Evolutionary conservation across 306 rosid species (phyloP), one percentile per base, ranked within the genome.

Genomic region (Hippophae rhamnoides): DNA sequence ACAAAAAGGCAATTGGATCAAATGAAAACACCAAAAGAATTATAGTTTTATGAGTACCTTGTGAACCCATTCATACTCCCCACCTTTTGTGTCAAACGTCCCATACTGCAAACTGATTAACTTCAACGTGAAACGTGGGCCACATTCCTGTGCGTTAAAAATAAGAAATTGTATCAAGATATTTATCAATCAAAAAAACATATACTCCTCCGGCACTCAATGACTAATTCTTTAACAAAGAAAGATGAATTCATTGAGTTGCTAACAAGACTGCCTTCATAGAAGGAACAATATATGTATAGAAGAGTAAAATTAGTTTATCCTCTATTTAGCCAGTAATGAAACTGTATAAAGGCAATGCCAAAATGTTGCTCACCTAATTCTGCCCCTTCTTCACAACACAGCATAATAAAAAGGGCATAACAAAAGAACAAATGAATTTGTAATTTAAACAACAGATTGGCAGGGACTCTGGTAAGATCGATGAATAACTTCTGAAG

Each of bases 31-130:
- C 50, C 27, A 9, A 49, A 48, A 10, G 53, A 55, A 45, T 58
- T 46, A 47, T 54, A 65, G 54, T 66, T 31, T 31, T 4, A 41
- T 45, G 63, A 54, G 13, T 84, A 92, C 99, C 89, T 88, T 92
- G 82, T 88, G 99, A 73, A 82, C 93, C 99, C 96, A 88, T 63
- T 88, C 95, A 68, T 66, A 92, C 61, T 92, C 99, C 60, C 96
- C 96, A 38, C 96, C 85, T 76, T 79, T 80, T 0, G 88, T 69
- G 69, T 82, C 95, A 56, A 85, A 92, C n/a, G 96, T 85, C 61
- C 94, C 95, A 38, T 85, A 84, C 77, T 92, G 96, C 78, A 92
- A 61, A 68, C 81, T 85, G 67, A 76, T 68, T 66, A 92, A 73
- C 69, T 88, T 92, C 76, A 92, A 70, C 5, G 94, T 88, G 78